Evolutionary conservation across 441 rosid species (phyloP), one percentile per base, ranked within the genome.

Genomic region (Gossypium laxum): DNA sequence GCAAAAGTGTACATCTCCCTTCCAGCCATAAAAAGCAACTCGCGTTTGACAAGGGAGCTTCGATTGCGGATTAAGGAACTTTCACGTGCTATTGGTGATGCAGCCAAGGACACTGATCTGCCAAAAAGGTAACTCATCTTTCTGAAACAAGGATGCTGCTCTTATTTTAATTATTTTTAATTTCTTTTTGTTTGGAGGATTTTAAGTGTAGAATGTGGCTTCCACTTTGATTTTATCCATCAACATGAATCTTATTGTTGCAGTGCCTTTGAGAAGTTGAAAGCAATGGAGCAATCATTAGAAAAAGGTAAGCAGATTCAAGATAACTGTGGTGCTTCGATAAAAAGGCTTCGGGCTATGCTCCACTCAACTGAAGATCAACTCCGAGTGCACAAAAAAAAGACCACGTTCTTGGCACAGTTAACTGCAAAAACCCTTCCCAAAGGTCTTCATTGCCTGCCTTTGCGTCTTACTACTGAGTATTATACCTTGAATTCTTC

Each of bases 401-500:
- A 91, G 85, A 77, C 90, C 60, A 76, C 87, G 83, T 90, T 89
- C 85, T 87, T 94, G 86, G 88, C 91, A 14, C 97, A 91, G 41
- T 78, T 94, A 82, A 89, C 98, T 43, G 94, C 98, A 51, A 91
- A 91, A 83, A 90, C 97, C 7, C 80, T 91, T 70, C 94, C 98
- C 15, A 94, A 91, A 82, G 97, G 98, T 69, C 90, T 91, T 73
- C 98, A 94, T 77, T 91, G 98, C 82, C 94, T 94, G 73, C 96
- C 98, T 5, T 76, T 94, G 69, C 97, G 95, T 80, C 90, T 94
- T 74, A 88, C 97, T 54, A 80, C 86, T 14, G 97, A 90, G 76
- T 94, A 89, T 69, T 88, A 86, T 74, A 50, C 86, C 32, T 80
- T 88, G 78, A 82, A 80, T 80, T 76, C 89, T 75, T 84, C 92